Evolutionary conservation across 2,329 filamentous ascomycete genomes (phyloP).

Genomic region (Sclerotinia minor): DNA sequence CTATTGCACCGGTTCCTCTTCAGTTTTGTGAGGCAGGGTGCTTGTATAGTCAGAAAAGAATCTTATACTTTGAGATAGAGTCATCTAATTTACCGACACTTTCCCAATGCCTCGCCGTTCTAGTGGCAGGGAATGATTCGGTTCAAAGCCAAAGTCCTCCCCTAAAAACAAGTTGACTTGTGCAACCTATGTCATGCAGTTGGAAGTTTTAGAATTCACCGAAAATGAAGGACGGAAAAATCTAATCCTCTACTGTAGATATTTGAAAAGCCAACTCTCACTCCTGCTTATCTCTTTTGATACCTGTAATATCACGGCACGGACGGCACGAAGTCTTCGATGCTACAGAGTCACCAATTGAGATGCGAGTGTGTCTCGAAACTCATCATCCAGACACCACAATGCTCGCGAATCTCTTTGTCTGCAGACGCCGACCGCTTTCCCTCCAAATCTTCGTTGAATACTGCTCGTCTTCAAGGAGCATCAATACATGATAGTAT

Average conservation of each 20-base stretch:
- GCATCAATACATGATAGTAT: no score
- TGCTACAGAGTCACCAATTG: background rate
- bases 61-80: no score
- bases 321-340: background rate
- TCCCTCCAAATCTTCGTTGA: background rate
- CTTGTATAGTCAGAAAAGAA: background rate
- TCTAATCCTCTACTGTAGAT: no score
- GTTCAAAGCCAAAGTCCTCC: no score
- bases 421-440: background rate
- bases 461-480: background rate
- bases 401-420: background rate
- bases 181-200: no score
- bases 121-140: no score
- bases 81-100: background rate
- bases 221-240: no score
- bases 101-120: background rate
- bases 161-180: background rate
- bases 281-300: background rate
- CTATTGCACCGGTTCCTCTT: background rate
- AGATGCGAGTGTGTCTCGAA: background rate
- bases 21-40: background rate
- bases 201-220: no score
- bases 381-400: background rate
- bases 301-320: background rate
- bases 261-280: no score